Evolutionary conservation across 257 asterid genomes (phyloP).

Genomic region (Przewalskia tangutica): DNA sequence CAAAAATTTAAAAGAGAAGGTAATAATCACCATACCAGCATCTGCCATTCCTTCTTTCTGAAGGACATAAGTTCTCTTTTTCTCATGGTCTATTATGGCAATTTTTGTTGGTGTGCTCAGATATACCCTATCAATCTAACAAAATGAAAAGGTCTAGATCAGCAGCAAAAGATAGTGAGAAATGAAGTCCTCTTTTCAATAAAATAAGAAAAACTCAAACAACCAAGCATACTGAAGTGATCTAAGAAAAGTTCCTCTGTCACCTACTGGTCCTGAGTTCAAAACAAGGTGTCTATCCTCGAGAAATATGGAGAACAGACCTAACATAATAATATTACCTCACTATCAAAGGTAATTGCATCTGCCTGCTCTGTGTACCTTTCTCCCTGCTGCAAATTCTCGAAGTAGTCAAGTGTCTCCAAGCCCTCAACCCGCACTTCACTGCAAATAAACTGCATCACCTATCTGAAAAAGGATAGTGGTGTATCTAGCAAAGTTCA

Average conservation of each 20-base stretch:
- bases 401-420: conserved; percentile 81
- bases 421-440: conserved; percentile 89
- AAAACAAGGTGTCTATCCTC: conserved; percentile 2
- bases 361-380: conserved; percentile 84
- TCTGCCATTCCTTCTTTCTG: conserved; percentile 82
- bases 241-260: not conserved
- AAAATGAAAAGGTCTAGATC: not conserved
- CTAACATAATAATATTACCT: conserved; percentile 37
- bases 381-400: conserved; percentile 50
- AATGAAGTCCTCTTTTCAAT: conserved; percentile 1
- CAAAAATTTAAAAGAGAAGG: not conserved
- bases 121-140: conserved; percentile 69
- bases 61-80: conserved; percentile 67
- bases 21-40: conserved; percentile 39
- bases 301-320: not conserved
- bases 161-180: conserved; percentile 1
- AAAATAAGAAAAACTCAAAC: not conserved
- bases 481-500: conserved; percentile 16
- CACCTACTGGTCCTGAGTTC: conserved; percentile 1
- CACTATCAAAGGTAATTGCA: conserved; percentile 79
- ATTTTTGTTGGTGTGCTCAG: conserved; percentile 72
- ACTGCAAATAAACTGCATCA: conserved; percentile 50
- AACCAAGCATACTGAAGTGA: not conserved
- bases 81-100: conserved; percentile 82
- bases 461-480: conserved; percentile 25